Evolutionary conservation across 176 grass and related monocot genomes (phyloP).

Genomic region (Pontederia paniculata): DNA sequence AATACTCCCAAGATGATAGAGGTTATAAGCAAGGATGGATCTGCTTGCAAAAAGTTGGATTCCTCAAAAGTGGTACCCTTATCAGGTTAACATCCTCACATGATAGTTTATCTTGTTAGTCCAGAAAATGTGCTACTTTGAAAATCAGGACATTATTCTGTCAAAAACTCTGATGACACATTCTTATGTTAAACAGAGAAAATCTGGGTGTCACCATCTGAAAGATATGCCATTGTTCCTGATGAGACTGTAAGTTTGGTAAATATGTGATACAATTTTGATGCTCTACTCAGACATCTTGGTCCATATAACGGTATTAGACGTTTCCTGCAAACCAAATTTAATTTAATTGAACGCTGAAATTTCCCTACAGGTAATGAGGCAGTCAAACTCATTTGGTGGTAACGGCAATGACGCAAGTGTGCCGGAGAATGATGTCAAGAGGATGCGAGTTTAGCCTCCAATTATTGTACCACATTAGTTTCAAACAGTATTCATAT

Average conservation of each 20-base stretch:
- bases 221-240: slow-evolving; percentile 98
- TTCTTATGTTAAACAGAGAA: slow-evolving; percentile 38
- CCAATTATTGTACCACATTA: neutral
- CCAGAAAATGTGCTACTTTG: neutral
- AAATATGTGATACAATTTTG: neutral
- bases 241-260: slow-evolving; percentile 60
- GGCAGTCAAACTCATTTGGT: slow-evolving; percentile 5
- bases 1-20: slow-evolving; percentile 74
- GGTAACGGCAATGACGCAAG: slow-evolving; percentile 61
- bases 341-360: neutral
- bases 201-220: slow-evolving; percentile 81
- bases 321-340: too few species aligned
- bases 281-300: too few species aligned
- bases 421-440: slow-evolving; percentile 77
- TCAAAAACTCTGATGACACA: neutral
- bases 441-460: slow-evolving; percentile 55
- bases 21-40: slow-evolving; percentile 63
- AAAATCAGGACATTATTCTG: neutral
- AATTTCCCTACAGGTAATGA: slow-evolving; percentile 37
- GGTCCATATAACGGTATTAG: too few species aligned
- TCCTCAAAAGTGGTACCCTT: slow-evolving; percentile 49
- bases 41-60: slow-evolving; percentile 59
- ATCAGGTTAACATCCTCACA: slow-evolving; percentile 30
- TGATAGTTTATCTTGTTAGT: neutral
- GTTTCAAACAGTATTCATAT: neutral